Percentiles rank a stretch among this genome's conserved stretches.
Conservation (phyloP, 163 green algal genomes). For the Trebouxia gelatinosa region DNA sequence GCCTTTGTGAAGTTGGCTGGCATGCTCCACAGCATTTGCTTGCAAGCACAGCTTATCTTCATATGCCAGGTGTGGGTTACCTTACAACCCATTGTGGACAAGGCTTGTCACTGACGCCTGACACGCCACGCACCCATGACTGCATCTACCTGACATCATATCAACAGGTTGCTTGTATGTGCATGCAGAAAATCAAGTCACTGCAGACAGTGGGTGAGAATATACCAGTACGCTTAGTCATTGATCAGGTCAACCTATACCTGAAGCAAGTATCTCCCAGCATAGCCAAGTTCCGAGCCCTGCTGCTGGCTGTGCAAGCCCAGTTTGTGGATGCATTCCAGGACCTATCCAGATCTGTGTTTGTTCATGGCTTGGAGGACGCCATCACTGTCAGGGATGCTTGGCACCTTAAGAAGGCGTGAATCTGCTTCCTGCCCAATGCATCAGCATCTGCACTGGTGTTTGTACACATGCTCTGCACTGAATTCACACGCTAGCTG, state of each 20-base stretch:
- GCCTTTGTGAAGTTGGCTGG: too few species aligned
- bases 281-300: neutral
- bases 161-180: neutral
- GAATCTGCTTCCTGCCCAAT: neutral
- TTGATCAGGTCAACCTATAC: neutral
- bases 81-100: too few species aligned
- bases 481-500: too few species aligned
- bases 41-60: too few species aligned
- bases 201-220: neutral
- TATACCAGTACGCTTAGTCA: neutral
- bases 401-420: constrained; percentile 18
- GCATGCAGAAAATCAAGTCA: constrained; percentile 4
- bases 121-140: too few species aligned
- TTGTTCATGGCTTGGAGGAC: neutral
- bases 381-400: constrained; percentile 16
- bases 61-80: too few species aligned
- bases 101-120: too few species aligned
- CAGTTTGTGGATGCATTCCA: constrained; percentile 1
- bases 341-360: constrained; percentile 6
- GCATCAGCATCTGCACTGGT: too few species aligned
- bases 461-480: too few species aligned
- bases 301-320: constrained; percentile 3
- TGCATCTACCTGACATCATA: neutral
- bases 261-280: neutral
- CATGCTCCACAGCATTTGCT: too few species aligned